Conservation (phyloP, 139 green algal genomes). For the Chlamydomonas schloesseri region DNA sequence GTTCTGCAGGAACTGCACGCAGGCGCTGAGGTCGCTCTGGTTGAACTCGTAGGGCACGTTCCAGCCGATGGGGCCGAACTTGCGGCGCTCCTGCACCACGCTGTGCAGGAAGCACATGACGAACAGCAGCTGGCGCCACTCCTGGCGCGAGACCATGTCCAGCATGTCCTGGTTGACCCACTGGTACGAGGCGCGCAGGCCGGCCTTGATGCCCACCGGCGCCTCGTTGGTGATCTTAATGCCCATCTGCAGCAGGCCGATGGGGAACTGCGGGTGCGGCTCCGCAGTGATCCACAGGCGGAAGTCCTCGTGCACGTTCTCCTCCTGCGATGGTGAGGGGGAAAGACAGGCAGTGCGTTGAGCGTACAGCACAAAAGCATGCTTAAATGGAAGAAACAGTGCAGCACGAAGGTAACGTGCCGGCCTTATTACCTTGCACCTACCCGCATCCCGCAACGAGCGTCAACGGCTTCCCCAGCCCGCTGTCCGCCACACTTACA, state of each 20-base stretch:
- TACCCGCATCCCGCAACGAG: no score
- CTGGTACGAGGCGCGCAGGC: slow-evolving; percentile 86
- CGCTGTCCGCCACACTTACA: no score
- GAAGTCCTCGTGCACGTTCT: slow-evolving; percentile 81
- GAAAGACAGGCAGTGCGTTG: neutral
- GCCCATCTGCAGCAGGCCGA: slow-evolving; percentile 93
- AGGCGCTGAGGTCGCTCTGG: slow-evolving; percentile 88
- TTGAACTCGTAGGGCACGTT: slow-evolving; percentile 99
- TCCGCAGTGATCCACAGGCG: slow-evolving; percentile 96
- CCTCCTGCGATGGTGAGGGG: slow-evolving; percentile 29
- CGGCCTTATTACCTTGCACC: no score
- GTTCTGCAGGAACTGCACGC: slow-evolving; percentile 93
- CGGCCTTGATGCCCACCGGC: slow-evolving; percentile 93
- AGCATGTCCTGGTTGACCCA: slow-evolving; percentile 94
- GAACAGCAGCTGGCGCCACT: slow-evolving; percentile 96
- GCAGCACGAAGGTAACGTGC: no score
- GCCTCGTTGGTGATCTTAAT: slow-evolving; percentile 96
- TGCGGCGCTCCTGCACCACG: slow-evolving; percentile 91
- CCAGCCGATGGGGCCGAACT: slow-evolving; percentile 96
- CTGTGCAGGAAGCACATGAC: slow-evolving; percentile 94
- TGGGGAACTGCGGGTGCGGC: slow-evolving; percentile 93
- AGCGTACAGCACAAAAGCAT: no score
- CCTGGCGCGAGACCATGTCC: slow-evolving; percentile 80
- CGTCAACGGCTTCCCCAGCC: no score
- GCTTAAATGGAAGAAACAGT: no score